A percentile compares a stretch with the other conserved stretches of the same genome.
These are phyloP conservation scores for Cyclotella cryptica DNA, from an alignment of 108 stramenopile genomes.

Conservation along the genomic window DNA sequence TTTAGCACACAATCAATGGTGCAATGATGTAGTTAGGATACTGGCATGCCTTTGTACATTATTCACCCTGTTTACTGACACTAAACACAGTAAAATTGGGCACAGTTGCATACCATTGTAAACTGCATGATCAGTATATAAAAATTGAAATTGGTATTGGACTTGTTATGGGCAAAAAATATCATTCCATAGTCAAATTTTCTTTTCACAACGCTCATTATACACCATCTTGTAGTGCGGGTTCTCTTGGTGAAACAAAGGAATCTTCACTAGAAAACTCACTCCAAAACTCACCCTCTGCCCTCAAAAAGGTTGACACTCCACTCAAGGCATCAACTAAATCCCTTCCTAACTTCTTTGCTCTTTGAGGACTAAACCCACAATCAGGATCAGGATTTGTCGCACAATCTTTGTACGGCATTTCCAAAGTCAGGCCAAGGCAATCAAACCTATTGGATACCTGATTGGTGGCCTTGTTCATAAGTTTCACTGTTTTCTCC, in stretches of 20 bases:
- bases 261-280: constrained; percentile 61
- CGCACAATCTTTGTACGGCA: constrained; percentile 90
- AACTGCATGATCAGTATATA: no score
- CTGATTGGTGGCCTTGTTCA: constrained; percentile 86
- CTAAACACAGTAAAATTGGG: no score
- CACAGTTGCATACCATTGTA: no score
- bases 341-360: constrained; percentile 67
- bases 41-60: no score
- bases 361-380: constrained; percentile 78
- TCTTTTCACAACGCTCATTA: not conserved
- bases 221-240: not conserved
- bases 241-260: constrained; percentile 68
- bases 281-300: constrained; percentile 74
- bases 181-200: no score
- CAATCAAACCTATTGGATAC: constrained; percentile 85
- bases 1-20: no score
- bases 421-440: constrained; percentile 85
- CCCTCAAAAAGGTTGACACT: constrained; percentile 76
- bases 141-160: no score
- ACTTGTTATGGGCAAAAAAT: no score
- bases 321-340: constrained; percentile 72
- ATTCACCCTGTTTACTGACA: no score
- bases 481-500: constrained; percentile 53
- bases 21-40: no score
- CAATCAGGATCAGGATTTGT: constrained; percentile 69